Conservation (phyloP, 73 alveolate genomes). For the Breviolum minutum region DNA sequence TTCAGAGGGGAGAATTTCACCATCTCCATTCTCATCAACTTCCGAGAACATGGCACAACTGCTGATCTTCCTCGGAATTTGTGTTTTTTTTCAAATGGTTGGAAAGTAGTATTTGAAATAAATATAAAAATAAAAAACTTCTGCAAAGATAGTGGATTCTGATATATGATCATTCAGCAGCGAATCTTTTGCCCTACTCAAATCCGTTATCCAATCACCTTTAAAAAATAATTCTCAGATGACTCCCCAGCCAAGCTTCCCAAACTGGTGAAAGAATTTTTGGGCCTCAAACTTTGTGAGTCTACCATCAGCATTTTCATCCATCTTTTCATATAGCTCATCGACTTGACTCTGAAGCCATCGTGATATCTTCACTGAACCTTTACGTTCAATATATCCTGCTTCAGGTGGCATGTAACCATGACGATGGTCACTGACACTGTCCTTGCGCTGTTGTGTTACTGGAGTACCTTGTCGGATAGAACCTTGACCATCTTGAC, state of each 20-base stretch:
- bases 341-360: slow-evolving; percentile 46
- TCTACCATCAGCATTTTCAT: slow-evolving; percentile 73
- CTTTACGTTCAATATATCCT: slow-evolving; percentile 30
- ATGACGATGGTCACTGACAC: background rate
- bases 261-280: slow-evolving; percentile 58
- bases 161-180: background rate
- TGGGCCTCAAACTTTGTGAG: slow-evolving; percentile 90
- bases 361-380: background rate
- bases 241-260: background rate
- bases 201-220: background rate
- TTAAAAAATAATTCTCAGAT: background rate
- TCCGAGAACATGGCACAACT: slow-evolving; percentile 79
- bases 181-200: background rate
- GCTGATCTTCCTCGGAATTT: slow-evolving; percentile 25
- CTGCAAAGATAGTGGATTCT: too few species aligned
- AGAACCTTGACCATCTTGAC: slow-evolving; percentile 57
- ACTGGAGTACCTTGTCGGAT: slow-evolving; percentile 52
- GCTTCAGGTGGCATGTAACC: slow-evolving; percentile 67
- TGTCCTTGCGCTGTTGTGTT: slow-evolving; percentile 30
- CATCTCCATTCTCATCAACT: slow-evolving; percentile 82
- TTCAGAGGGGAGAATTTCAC: slow-evolving; percentile 82
- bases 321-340: slow-evolving; percentile 68
- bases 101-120: background rate
- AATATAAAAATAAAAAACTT: too few species aligned
- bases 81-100: background rate